These are phyloP conservation scores for Nymphaea thermarum DNA, from an alignment of 164 flowering plant species.

Conservation along the genomic window DNA sequence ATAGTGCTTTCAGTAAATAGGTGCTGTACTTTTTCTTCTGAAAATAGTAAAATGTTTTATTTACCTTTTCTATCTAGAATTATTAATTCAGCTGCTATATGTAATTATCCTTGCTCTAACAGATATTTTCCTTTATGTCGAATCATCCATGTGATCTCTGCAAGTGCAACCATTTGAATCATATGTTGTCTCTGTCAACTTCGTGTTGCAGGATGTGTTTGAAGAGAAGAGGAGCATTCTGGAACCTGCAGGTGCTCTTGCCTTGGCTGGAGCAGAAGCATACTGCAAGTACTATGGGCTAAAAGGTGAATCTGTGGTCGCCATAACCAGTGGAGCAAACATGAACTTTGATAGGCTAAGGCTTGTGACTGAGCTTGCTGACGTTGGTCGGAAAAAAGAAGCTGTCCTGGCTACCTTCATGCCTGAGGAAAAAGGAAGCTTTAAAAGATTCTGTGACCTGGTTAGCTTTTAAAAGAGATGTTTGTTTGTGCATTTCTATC, in stretches of 20 bases:
- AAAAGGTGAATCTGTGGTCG: slow-evolving; percentile 69
- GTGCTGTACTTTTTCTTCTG: no score
- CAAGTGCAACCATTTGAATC: no score
- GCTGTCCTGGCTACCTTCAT: slow-evolving; percentile 84
- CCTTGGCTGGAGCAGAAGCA: slow-evolving; percentile 99
- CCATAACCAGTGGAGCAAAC: slow-evolving; percentile 91
- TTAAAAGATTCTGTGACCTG: slow-evolving; percentile 60
- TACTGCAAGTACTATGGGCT: slow-evolving; percentile 90
- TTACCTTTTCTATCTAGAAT: no score
- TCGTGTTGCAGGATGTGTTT: slow-evolving; percentile 74
- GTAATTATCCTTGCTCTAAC: no score
- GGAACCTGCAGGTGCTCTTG: slow-evolving; percentile 98
- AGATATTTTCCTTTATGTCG: no score
- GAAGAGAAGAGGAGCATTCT: slow-evolving; percentile 96
- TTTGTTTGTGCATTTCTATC: neutral
- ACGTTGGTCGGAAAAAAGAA: slow-evolving; percentile 89
- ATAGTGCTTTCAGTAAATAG: no score
- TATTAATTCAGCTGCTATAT: no score
- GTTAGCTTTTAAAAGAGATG: slow-evolving; percentile 13
- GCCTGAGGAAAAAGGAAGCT: slow-evolving; percentile 82
- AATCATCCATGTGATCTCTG: no score
- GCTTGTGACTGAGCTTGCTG: slow-evolving; percentile 91
- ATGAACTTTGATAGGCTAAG: slow-evolving; percentile 95
- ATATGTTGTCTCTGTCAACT: neutral
- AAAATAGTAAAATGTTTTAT: no score